Percentiles rank a stretch among this genome's conserved stretches.
phyloP scores from a whole-genome alignment of 2,329 filamentous ascomycete genomes.

The Akanthomyces uredinophilus region DNA sequence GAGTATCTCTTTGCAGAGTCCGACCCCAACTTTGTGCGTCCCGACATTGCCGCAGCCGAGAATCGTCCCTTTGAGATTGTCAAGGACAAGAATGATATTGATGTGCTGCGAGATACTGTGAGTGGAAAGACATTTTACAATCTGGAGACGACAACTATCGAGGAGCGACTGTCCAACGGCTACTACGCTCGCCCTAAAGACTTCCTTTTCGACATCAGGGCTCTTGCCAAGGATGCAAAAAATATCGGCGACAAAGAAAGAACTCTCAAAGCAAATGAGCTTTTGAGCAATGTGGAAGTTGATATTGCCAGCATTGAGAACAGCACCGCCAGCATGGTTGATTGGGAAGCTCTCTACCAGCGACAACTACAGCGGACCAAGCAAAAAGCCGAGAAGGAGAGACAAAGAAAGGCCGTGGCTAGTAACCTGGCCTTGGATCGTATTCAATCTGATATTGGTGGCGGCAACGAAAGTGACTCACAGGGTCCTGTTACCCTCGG shows the following conservation, averaged over 20 bases:
- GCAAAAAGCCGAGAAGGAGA: constrained; percentile 54
- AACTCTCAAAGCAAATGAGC: constrained; percentile 81
- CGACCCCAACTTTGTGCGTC: constrained; percentile 64
- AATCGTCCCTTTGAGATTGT: constrained; percentile 73
- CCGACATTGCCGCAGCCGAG: constrained; percentile 49
- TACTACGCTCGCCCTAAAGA: constrained; percentile 90
- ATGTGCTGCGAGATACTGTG: constrained; percentile 68
- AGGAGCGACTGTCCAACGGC: constrained; percentile 93
- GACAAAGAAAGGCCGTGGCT: constrained; percentile 59
- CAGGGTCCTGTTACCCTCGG: constrained; percentile 57
- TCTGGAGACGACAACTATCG: constrained; percentile 84
- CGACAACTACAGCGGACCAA: constrained; percentile 63
- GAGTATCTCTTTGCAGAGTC: constrained; percentile 80
- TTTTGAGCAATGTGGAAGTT: constrained; percentile 89
- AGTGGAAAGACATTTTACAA: constrained; percentile 92
- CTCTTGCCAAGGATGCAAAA: constrained; percentile 78
- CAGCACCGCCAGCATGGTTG: constrained; percentile 55
- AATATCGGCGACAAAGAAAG: constrained; percentile 77
- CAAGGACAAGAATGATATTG: constrained; percentile 71
- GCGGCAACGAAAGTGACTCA: constrained; percentile 48
- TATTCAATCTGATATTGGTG: constrained; percentile 46
- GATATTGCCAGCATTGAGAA: constrained; percentile 75
- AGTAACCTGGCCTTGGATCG: constrained; percentile 39
- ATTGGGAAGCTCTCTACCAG: constrained; percentile 78
- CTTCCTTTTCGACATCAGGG: constrained; percentile 82